phyloP scores from a whole-genome alignment of 139 green algal genomes.

The Chlamydomonas sphaeroides region DNA sequence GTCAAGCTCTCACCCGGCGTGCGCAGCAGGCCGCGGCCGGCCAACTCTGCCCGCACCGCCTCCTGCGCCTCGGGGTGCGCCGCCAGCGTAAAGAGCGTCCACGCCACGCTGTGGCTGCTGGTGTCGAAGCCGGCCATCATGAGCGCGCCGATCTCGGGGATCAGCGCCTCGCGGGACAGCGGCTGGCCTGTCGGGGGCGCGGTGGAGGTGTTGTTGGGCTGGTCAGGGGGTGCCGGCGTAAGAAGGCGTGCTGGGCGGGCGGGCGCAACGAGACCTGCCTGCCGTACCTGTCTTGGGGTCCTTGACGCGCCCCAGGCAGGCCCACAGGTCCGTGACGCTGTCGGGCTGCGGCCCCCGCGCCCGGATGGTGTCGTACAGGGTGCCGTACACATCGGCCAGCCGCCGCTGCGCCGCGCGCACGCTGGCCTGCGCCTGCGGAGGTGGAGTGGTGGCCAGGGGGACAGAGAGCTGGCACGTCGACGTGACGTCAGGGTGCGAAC shows the following conservation, averaged over 20 bases:
- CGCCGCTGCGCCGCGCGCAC: constrained; percentile 13
- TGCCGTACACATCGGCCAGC: constrained; percentile 26
- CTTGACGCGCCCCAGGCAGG: constrained; percentile 53
- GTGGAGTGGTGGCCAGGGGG: too few relatives aligned
- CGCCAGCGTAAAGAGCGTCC: constrained; percentile 58
- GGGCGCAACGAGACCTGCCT: too few relatives aligned
- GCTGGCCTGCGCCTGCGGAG: neutral
- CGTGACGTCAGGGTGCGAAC: too few relatives aligned
- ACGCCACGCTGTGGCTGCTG: constrained; percentile 59
- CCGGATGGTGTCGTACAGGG: constrained; percentile 44
- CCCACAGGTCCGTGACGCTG: constrained; percentile 56
- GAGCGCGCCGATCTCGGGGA: constrained; percentile 65
- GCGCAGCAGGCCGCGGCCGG: constrained; percentile 38
- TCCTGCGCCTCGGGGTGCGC: constrained; percentile 51
- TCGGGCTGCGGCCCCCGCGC: constrained; percentile 25
- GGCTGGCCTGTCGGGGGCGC: constrained; percentile 28
- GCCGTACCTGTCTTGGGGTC: constrained; percentile 45
- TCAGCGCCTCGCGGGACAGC: constrained; percentile 41
- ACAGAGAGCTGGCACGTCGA: too few relatives aligned
- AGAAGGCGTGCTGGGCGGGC: too few relatives aligned
- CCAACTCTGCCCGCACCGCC: constrained; percentile 48
- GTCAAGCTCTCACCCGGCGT: neutral
- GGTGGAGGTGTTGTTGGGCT: neutral
- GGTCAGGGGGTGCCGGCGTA: too few relatives aligned
- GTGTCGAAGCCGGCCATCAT: constrained; percentile 69